These are phyloP conservation scores for Auriscalpium vulgare DNA, from an alignment of 768 basidiomycete species.

Conservation along the genomic window DNA sequence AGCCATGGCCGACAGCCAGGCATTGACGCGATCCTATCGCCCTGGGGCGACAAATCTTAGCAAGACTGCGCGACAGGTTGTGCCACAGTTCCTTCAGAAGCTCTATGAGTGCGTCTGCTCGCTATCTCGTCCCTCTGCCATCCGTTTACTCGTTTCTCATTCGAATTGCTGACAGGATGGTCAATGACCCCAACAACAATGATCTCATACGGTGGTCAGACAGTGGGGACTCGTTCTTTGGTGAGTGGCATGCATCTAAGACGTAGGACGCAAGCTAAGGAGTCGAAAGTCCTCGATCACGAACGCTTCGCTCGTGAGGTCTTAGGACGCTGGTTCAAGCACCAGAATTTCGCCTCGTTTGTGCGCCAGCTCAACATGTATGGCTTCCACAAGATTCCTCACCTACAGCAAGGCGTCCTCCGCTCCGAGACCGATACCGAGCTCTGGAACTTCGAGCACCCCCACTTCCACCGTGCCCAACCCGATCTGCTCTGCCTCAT, in stretches of 20 bases:
- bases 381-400: slow-evolving; percentile 91
- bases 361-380: slow-evolving; percentile 96
- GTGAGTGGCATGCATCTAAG: slow-evolving; percentile 31
- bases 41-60: slow-evolving; percentile 32
- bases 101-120: slow-evolving; percentile 67
- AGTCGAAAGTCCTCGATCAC: slow-evolving; percentile 70
- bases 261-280: background rate
- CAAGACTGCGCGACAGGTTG: slow-evolving; percentile 40
- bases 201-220: slow-evolving; percentile 90
- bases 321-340: slow-evolving; percentile 94
- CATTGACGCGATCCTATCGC: slow-evolving; percentile 41
- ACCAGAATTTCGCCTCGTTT: slow-evolving; percentile 89
- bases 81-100: slow-evolving; percentile 89
- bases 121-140: too few relatives aligned
- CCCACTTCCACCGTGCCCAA: slow-evolving; percentile 82
- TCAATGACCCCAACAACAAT: slow-evolving; percentile 76
- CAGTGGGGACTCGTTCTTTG: slow-evolving; percentile 86
- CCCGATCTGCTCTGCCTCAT: slow-evolving; percentile 84
- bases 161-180: slow-evolving; percentile 53
- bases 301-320: slow-evolving; percentile 86
- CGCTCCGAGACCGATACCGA: slow-evolving; percentile 76
- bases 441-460: slow-evolving; percentile 88
- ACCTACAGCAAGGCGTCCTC: slow-evolving; percentile 90
- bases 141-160: slow-evolving; percentile 1
- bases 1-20: slow-evolving; percentile 45